A percentile compares a stretch with the other conserved stretches of the same genome.
phyloP scores from a whole-genome alignment of 495 filamentous ascomycete species.

The Lasiosphaeria ovina region DNA sequence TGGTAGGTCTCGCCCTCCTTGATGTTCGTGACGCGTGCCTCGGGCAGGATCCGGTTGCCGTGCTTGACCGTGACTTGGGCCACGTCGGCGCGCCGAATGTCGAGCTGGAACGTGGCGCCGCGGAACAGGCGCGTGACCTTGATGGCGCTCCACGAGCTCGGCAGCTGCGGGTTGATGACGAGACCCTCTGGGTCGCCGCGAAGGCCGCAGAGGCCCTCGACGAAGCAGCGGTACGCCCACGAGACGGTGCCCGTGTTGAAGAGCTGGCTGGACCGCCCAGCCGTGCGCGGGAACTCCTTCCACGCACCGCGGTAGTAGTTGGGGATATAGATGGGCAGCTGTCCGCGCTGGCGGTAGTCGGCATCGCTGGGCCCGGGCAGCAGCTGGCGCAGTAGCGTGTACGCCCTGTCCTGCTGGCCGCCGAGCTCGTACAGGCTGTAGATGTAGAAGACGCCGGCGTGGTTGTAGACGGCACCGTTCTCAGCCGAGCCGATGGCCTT shows the following conservation, averaged over 20 bases:
- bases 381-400: constrained; percentile 48
- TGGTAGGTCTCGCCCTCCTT: constrained; percentile 39
- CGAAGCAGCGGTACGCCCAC: constrained; percentile 54
- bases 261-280: constrained; percentile 52
- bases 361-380: constrained; percentile 50
- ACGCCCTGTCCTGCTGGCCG: constrained; percentile 50
- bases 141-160: constrained; percentile 47
- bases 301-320: constrained; percentile 58
- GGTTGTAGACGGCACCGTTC: constrained; percentile 58
- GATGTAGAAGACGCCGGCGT: constrained; percentile 53
- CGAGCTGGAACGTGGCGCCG: constrained; percentile 48
- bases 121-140: constrained; percentile 50
- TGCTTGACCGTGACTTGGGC: constrained; percentile 41
- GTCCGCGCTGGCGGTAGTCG: constrained; percentile 53
- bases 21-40: constrained; percentile 39
- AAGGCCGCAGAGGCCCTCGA: constrained; percentile 54
- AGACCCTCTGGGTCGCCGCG: constrained; percentile 48
- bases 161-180: constrained; percentile 47
- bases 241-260: constrained; percentile 59
- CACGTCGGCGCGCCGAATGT: constrained; percentile 44
- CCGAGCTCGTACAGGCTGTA: constrained; percentile 50
- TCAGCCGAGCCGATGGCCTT: constrained; percentile 56
- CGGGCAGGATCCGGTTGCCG: constrained; percentile 33
- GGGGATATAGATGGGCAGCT: constrained; percentile 55
- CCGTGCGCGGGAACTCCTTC: constrained; percentile 49